Base-by-base conservation (phyloP, 2,329 filamentous ascomycete species). In the Colletotrichum salicis region DNA sequence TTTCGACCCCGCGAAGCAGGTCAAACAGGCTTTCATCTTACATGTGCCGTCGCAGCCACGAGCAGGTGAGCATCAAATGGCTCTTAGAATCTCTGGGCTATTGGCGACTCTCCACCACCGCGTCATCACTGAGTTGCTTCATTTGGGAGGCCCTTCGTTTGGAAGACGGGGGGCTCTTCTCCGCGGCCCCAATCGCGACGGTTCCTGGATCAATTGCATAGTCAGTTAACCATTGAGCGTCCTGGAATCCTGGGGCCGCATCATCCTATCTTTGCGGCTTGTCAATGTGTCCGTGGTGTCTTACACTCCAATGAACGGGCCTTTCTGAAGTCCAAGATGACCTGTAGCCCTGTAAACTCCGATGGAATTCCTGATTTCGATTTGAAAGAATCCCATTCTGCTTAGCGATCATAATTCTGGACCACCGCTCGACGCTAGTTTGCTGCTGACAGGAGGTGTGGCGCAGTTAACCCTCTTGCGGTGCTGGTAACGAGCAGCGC, bases 1-100 rank as follows among this genome's bases (percentile, higher is more conserved):
- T 31, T 52, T 31, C 5, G 12, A 8, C 58, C 41, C 58, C 27
- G 10, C 58, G 27, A 33, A 22, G 51, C 24, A 51, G 58, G 58
- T 8, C 37, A 51, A 61, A 51, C 58, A 61, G 58, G 58, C 37
- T 61, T 61, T 61, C 22, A 31, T 11, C 37, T 33, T 19, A 61
- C 58, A 51, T 61, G 15, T 33, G 58, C 37, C 41, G 27, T 61
- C 24, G 58, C 58, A 61, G 58, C 58, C 58, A 61, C 41, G 37
- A 22, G 41, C 41, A 2, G 41, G 19, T n/a, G 41, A 48, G 41
- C 19, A 10, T 48, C 41, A 48, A 48, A 48, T 48, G 4, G 4
- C 41, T 19, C 41, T 48, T 48, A 3, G 11, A 48, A 48, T 48
- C 19, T 48, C 8, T 48, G 41, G 41, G 19, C 8, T 29, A 5